Base-by-base conservation (phyloP, 176 grass and related monocot species). In the Lolium rigidum region DNA sequence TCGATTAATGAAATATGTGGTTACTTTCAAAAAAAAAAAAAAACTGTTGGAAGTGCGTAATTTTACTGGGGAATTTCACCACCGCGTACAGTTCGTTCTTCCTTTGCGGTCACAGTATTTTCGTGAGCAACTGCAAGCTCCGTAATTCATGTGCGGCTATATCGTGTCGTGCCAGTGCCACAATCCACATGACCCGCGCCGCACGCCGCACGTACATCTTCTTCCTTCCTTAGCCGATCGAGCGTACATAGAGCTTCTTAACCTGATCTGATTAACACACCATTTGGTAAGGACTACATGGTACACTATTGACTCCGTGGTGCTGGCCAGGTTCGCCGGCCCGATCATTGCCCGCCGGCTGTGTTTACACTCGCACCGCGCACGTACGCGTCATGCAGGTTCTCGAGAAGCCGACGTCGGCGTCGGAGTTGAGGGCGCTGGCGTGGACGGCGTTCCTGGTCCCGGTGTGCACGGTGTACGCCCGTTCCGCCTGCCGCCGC, bases 391-490 rank as follows among this genome's bases (percentile, higher is more conserved):
- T 73, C 63, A 82, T 86, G 88, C 26, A 18, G 4, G 46, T 0
- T 2, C 9, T 86, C 64, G 22, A 60, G 14, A 37, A 46, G 25
- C 76, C 81, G 6, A 91, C 81, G 48, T 31, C 26, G 67, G 89
- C 71, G 50, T 80, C 85, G 49, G 89, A 91, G 76, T 26, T 91
- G 59, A 80, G 81, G 58, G 89, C 80, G 25, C 76, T 92, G 0
- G 91, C 79, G 15, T 83, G 57, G 76, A 79, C 90, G 76, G 28
- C 68, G 68, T 3, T 87, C 17, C 69, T 89, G 20, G 73, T 89
- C 22, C 85, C 88, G 38, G 63, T 79, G 55, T 86, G 73, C 79
- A 80, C 87, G 49, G 68, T 47, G 46, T 94, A 94, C 87, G 75
- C 87, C 18, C 94, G 85, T 54, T 85, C 81, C 35, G 85, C 83